Evolutionary conservation across 2,329 filamentous ascomycete species (phyloP), one percentile per base, ranked within the genome.

Genomic region (Claviceps sp.): DNA sequence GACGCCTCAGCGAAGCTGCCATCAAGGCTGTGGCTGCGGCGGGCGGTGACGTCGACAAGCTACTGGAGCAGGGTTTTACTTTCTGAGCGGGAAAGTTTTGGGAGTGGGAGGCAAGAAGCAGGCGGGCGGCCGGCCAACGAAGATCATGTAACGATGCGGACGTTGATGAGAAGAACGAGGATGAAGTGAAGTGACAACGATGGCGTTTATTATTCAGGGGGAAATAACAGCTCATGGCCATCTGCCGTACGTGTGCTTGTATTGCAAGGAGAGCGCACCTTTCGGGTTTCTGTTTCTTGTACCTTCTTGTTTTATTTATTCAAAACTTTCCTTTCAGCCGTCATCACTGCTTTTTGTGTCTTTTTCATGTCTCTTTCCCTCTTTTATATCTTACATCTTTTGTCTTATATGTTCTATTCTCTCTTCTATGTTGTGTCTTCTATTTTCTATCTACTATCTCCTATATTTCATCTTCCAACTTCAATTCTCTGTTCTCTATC

Each of bases 1-100:
- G 83, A 58, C 76, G 78, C 63, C 63, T 90, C 52, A 83, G 78
- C 61, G 80, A 87, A 65, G 81, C 81, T 7, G 82, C 85, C 34
- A 69, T 84, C 56, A 79, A 79, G 65, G 84, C 83, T 8, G 80
- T 89, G 0, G 72, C 78, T 52, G 84, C 82, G 11, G 85, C 82
- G 0, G 86, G 86, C 1, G 87, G 85, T 2, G 82, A 89, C 58
- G 70, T 81, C 4, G 68, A 73, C 50, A 73, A 72, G 63, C 57
- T 81, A 46, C 67, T 73, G 58, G 67, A 76, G 63, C 72, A 77
- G 55, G 74, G 73, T 2, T 71, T 77, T 53, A 63, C 70, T 52
- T 68, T 72, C 59, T 73, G 55, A 62, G 7, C 30, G 9, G 9
- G 9, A 34, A 34, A 11, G 9, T 34, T 34, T 11, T 4, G 11